Evolutionary conservation across 73 alveolate species (phyloP).

Genomic region (Blepharisma stoltei): DNA sequence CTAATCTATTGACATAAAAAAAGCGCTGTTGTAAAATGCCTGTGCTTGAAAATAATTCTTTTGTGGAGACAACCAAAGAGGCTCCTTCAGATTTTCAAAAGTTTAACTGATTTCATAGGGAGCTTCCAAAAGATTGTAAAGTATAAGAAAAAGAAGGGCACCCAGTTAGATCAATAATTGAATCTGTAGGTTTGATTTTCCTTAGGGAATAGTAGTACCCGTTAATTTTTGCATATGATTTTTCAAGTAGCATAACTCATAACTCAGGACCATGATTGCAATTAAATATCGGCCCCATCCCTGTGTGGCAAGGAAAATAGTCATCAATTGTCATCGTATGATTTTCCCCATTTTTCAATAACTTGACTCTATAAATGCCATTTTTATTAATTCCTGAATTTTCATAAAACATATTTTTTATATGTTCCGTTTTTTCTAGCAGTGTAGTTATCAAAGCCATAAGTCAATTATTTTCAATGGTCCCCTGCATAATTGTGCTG

Average conservation of each 20-base stretch:
- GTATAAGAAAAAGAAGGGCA: conserved; percentile 83
- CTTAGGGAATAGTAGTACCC: conserved; percentile 81
- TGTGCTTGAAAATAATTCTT: neutral
- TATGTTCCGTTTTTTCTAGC: too few species aligned
- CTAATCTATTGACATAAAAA: conserved; percentile 71
- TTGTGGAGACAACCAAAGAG: too few species aligned
- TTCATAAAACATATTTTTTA: conserved; percentile 41
- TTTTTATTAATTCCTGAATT: conserved; percentile 64
- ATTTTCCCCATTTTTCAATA: conserved; percentile 78
- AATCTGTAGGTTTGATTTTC: conserved; percentile 82
- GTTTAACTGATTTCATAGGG: conserved; percentile 25
- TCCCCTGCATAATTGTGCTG: too few species aligned
- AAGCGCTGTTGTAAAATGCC: conserved; percentile 93
- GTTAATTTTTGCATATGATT: conserved; percentile 81
- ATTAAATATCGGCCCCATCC: conserved; percentile 55
- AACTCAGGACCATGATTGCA: conserved; percentile 60
- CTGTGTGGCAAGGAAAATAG: conserved; percentile 70
- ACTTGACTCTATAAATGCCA: conserved; percentile 60
- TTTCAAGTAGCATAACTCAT: conserved; percentile 79
- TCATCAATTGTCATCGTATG: conserved; percentile 63
- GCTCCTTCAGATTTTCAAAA: neutral
- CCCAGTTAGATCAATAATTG: conserved; percentile 86
- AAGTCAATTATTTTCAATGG: too few species aligned
- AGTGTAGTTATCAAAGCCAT: too few species aligned
- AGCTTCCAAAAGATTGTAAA: conserved; percentile 61